These are phyloP conservation scores for Trichoderma sp. DNA, from an alignment of 2,329 filamentous ascomycete genomes.

Conservation along the genomic window DNA sequence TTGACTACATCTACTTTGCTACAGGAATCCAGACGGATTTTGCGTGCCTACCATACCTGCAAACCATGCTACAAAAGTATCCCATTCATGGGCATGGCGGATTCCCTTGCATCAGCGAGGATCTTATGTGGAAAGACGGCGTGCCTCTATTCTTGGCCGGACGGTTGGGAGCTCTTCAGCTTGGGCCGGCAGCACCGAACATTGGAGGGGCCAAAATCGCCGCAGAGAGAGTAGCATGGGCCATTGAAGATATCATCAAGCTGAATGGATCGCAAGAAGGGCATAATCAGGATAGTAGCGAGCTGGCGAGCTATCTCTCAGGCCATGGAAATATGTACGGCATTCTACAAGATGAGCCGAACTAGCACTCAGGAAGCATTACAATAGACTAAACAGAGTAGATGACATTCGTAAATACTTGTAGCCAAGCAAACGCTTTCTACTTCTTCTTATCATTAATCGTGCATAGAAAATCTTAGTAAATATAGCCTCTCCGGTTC, in stretches of 20 bases:
- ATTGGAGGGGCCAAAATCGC: slow-evolving; percentile 70
- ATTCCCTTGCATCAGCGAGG: slow-evolving; percentile 70
- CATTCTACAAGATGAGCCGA: not conserved
- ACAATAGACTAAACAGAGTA: not conserved
- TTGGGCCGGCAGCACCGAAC: slow-evolving; percentile 73
- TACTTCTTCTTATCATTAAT: not conserved
- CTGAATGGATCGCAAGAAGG: slow-evolving; percentile 20
- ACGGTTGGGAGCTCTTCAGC: slow-evolving; percentile 61
- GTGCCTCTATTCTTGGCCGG: slow-evolving; percentile 73
- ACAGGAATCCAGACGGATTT: slow-evolving; percentile 70
- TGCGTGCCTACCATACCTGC: slow-evolving; percentile 57
- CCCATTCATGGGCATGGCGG: slow-evolving; percentile 64
- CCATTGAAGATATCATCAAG: slow-evolving; percentile 55
- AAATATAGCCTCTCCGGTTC: not conserved
- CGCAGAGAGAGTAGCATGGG: slow-evolving; percentile 72
- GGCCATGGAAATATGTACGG: slow-evolving; percentile 39
- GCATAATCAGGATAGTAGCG: slow-evolving; percentile 16
- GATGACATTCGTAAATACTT: not conserved
- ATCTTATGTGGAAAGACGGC: slow-evolving; percentile 72
- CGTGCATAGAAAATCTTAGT: not conserved
- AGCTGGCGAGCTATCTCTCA: slow-evolving; percentile 32
- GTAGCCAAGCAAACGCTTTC: not conserved
- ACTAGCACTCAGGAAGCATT: not conserved
- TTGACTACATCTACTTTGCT: slow-evolving; percentile 73
- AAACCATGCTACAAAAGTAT: slow-evolving; percentile 56